Percentiles rank a stretch among this genome's conserved stretches.
phyloP scores from a whole-genome alignment of 2,329 filamentous ascomycete genomes.

The Ascochyta koolunga region DNA sequence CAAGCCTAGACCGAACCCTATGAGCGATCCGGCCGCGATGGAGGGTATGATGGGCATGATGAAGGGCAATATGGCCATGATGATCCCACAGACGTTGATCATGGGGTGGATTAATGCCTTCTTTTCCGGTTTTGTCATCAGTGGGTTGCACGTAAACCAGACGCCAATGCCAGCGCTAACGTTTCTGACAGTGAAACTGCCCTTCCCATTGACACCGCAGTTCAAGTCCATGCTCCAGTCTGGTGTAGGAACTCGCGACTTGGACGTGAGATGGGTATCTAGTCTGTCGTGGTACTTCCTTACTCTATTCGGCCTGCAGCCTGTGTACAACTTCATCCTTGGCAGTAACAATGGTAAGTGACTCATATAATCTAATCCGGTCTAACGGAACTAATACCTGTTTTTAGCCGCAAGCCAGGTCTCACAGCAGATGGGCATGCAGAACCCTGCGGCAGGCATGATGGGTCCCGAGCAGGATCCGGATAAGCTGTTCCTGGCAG shows the following conservation, averaged over 20 bases:
- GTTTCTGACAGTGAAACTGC: conserved; percentile 76
- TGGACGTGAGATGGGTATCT: conserved; percentile 98
- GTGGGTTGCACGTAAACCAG: conserved; percentile 51
- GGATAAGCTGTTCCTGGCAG: conserved; percentile 90
- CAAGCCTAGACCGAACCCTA: conserved; percentile 88
- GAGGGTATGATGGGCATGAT: conserved; percentile 99
- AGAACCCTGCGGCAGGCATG: conserved; percentile 76
- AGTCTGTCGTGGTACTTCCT: conserved; percentile 99
- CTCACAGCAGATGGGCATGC: conserved; percentile 79
- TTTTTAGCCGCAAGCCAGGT: conserved; percentile 85
- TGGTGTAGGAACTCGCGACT: conserved; percentile 90
- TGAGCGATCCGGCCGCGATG: conserved; percentile 95
- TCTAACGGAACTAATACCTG: conserved; percentile 35
- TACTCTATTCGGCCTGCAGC: conserved; percentile 94
- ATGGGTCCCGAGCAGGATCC: conserved; percentile 93
- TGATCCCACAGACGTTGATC: conserved; percentile 96
- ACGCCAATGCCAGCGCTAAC: too few species aligned
- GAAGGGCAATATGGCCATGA: conserved; percentile 99
- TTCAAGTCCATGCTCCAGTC: conserved; percentile 99
- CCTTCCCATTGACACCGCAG: conserved; percentile 95
- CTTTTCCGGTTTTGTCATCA: conserved; percentile 97
- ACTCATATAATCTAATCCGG: conserved; percentile 2
- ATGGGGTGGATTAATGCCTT: conserved; percentile 99
- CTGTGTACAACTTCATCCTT: conserved; percentile 95
- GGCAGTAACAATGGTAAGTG: conserved; percentile 91